Evolutionary conservation across 2,329 filamentous ascomycete genomes (phyloP), one percentile per base, ranked within the genome.

Genomic region (Alternaria angustiovoidea): DNA sequence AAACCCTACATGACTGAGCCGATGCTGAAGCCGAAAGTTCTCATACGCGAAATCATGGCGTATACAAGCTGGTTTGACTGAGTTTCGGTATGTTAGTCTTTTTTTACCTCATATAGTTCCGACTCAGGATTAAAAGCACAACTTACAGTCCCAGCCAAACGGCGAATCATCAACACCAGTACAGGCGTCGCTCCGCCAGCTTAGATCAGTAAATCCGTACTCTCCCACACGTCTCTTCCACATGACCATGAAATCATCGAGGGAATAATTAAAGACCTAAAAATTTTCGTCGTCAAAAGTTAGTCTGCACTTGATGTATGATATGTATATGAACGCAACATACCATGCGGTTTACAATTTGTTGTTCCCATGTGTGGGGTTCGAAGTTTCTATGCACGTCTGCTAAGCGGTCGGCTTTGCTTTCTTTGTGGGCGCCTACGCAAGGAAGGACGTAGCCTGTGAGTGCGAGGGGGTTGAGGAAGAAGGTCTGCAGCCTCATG

Each of bases 91-190:
- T 11, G n/a, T 39, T 39, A 39, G 36, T 30, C n/a, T 9, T 18
- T 7, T 7, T n/a, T 9, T 18, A 4, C 7, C 22, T 8, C 47
- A n/a, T 16, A 30, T 11, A 30, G 1, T 43, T 26, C 7, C 5
- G 6, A 26, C 24, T 26, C 24, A 26, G 24, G 24, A 20, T 39
- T n/a, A 39, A 9, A 18, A 9, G 7, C 7, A 39, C 2, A 32
- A 34, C 52, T 54, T 46, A 54, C 52, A 54, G 20, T 54, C 20
- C 52, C 52, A 54, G 14, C 41, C 30, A 36, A 54, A 38, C 18
- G 52, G 52, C 7, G 12, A 22, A 18, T 54, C 52, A 24, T 32
- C 18, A 7, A 36, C 52, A 9, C 22, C 20, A 9, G 30, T 55
- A 7, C 53, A 55, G 0, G 22, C 53, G 26, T 55, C 53, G 1